Percentiles rank a stretch among this genome's conserved stretches.
Evolutionary conservation across 495 filamentous ascomycete species (phyloP).

Genomic region (Hypoxylon crocopeplum): DNA sequence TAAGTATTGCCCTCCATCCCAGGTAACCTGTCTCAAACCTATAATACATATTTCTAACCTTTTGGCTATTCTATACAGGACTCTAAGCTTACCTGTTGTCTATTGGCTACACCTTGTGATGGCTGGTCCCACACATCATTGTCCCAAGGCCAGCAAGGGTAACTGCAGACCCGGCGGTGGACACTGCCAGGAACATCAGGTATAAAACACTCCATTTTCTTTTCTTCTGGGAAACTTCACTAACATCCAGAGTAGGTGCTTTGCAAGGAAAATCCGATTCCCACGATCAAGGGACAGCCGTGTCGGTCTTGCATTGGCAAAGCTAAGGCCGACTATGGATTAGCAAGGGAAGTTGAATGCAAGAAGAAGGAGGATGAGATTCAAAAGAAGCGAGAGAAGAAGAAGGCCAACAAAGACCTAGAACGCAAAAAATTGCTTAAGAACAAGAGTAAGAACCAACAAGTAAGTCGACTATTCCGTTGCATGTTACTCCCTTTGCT

Average conservation of each 20-base stretch:
- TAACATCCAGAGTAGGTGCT: not conserved
- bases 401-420: not conserved
- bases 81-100: too few species aligned
- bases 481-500: too few species aligned
- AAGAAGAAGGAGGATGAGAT: too few species aligned
- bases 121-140: not conserved
- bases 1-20: too few species aligned
- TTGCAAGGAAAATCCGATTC: not conserved
- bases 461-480: too few species aligned
- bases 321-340: not conserved
- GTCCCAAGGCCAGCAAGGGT: not conserved
- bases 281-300: not conserved
- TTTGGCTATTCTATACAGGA: too few species aligned
- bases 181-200: not conserved
- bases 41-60: too few species aligned
- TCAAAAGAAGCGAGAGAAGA: not conserved
- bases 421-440: too few species aligned
- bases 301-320: not conserved
- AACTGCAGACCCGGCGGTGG: not conserved
- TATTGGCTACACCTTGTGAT: too few species aligned
- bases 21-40: too few species aligned
- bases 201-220: not conserved
- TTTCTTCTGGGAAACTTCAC: not conserved
- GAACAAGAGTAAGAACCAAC: too few species aligned
- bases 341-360: too few species aligned